Conservation (phyloP, 331 rosid species). For the Saraca asoca region DNA sequence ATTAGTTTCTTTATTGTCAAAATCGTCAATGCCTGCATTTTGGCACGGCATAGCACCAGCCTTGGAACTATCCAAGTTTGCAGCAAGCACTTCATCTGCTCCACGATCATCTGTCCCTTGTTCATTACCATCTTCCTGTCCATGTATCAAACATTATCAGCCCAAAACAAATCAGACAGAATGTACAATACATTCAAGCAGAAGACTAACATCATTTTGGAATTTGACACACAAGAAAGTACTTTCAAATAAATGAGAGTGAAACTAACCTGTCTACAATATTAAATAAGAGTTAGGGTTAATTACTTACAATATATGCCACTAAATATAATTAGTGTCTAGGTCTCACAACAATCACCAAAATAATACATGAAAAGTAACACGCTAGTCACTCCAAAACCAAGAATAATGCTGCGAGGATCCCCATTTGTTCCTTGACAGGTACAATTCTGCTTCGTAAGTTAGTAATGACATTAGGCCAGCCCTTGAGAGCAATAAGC, state of each 20-base stretch:
- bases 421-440: too few relatives aligned
- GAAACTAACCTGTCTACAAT: background rate
- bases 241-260: slow-evolving; percentile 5
- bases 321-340: slow-evolving; percentile 8
- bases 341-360: background rate
- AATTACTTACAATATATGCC: background rate
- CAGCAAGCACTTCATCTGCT: slow-evolving; percentile 44
- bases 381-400: background rate
- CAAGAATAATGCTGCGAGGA: too few relatives aligned
- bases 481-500: too few relatives aligned
- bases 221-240: background rate
- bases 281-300: background rate
- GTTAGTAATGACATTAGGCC: too few relatives aligned
- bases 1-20: slow-evolving; percentile 66
- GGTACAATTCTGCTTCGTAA: too few relatives aligned
- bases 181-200: background rate
- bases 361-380: background rate
- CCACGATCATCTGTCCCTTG: slow-evolving; percentile 46
- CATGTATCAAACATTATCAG: slow-evolving; percentile 29
- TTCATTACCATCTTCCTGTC: slow-evolving; percentile 55
- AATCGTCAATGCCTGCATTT: slow-evolving; percentile 70
- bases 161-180: slow-evolving; percentile 24
- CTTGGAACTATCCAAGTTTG: slow-evolving; percentile 36
- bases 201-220: background rate
- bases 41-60: slow-evolving; percentile 35